These are phyloP conservation scores for Puccinia polysora DNA, from an alignment of 1,284 basidiomycete genomes.

Conservation along the genomic window DNA sequence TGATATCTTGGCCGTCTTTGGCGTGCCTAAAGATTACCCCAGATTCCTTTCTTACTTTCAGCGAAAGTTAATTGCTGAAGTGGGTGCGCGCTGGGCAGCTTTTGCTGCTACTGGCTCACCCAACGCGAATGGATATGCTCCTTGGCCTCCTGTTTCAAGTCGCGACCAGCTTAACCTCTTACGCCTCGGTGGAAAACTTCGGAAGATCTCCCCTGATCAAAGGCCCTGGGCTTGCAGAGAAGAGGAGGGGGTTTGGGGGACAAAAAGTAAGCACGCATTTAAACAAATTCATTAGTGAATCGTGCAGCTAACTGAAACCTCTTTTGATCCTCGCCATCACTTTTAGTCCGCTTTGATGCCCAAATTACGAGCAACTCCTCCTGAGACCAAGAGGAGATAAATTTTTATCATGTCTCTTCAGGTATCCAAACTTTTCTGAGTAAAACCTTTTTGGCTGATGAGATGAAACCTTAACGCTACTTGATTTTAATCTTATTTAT, in stretches of 20 bases:
- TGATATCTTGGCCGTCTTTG: slow-evolving; percentile 57
- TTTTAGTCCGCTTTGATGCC: slow-evolving; percentile 7
- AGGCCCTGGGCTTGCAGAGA: slow-evolving; percentile 30
- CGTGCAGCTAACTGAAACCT: not conserved
- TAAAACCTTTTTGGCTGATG: too few relatives aligned
- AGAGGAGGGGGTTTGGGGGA: slow-evolving; percentile 24
- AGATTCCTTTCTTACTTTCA: slow-evolving; percentile 55
- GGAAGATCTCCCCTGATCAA: not conserved
- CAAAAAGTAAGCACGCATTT: slow-evolving; percentile 10
- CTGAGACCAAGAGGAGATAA: too few relatives aligned
- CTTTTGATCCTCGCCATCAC: not conserved
- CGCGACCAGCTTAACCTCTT: slow-evolving; percentile 17
- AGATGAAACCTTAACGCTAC: too few relatives aligned
- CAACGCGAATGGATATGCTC: slow-evolving; percentile 54
- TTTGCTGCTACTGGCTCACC: slow-evolving; percentile 64
- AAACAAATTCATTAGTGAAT: too few relatives aligned
- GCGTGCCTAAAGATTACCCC: slow-evolving; percentile 62
- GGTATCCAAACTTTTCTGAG: too few relatives aligned
- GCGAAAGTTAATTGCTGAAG: slow-evolving; percentile 60
- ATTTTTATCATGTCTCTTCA: too few relatives aligned
- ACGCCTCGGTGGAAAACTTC: not conserved
- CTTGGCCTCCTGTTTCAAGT: slow-evolving; percentile 16
- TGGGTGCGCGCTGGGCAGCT: slow-evolving; percentile 65
- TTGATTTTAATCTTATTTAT: too few relatives aligned
- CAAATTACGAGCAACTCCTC: slow-evolving; percentile 7